phyloP scores from a whole-genome alignment of 2,329 filamentous ascomycete genomes.

The Colletotrichum sojae region DNA sequence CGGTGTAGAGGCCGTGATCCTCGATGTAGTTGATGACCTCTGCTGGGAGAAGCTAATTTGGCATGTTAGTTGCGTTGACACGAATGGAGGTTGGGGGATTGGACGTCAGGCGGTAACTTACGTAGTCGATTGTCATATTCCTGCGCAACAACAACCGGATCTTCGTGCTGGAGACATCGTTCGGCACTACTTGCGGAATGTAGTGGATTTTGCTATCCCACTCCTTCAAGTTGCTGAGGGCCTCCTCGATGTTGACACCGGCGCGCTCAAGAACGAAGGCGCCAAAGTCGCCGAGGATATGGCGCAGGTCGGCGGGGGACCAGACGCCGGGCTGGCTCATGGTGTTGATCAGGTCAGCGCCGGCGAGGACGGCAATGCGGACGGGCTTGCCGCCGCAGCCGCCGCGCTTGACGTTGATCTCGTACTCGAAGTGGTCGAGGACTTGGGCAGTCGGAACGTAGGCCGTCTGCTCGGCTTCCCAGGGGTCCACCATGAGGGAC shows the following conservation, averaged over 20 bases:
- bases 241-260: conserved; percentile 91
- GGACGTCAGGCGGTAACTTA: background rate
- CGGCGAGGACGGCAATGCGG: conserved; percentile 85
- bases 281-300: conserved; percentile 87
- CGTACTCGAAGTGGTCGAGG: conserved; percentile 90
- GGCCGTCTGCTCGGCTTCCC: conserved; percentile 87
- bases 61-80: conserved; percentile 74
- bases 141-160: conserved; percentile 42
- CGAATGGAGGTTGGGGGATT: background rate
- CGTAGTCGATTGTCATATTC: conserved; percentile 43
- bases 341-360: conserved; percentile 81
- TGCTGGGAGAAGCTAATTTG: conserved; percentile 81
- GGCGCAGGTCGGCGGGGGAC: conserved; percentile 86
- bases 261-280: conserved; percentile 90
- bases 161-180: conserved; percentile 71
- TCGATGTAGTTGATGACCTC: conserved; percentile 83
- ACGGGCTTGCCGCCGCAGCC: conserved; percentile 81
- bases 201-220: conserved; percentile 91
- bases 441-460: conserved; percentile 93
- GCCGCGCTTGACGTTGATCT: conserved; percentile 85
- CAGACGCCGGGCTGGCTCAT: conserved; percentile 84
- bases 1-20: conserved; percentile 75
- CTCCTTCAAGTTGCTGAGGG: conserved; percentile 82
- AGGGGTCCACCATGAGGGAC: conserved; percentile 90
- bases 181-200: conserved; percentile 89